Evolutionary conservation across 1,284 basidiomycete species (phyloP).

Genomic region (Athelia psychrophila): DNA sequence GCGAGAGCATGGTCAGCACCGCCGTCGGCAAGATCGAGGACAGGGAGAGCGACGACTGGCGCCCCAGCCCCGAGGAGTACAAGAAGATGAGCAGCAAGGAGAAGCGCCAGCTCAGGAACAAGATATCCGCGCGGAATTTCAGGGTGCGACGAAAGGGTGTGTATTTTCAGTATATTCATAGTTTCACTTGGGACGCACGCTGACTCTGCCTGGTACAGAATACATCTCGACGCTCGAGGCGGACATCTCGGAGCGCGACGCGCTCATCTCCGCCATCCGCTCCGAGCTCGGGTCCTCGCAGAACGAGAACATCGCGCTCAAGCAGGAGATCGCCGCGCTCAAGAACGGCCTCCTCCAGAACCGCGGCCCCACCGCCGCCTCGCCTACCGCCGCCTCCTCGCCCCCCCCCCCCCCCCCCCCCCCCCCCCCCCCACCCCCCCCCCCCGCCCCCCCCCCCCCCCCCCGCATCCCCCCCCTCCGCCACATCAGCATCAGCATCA

Average conservation of each 20-base stretch:
- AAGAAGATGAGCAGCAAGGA: conserved; percentile 95
- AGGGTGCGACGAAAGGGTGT: conserved; percentile 91
- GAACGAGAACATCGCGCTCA: conserved; percentile 82
- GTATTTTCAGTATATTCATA: no score
- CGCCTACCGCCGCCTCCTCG: conserved; percentile 46
- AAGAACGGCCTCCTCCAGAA: conserved; percentile 79
- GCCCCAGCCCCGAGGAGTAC: conserved; percentile 89
- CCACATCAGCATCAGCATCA: conserved; percentile 17
- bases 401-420: conserved; percentile 22
- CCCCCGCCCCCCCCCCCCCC: conserved; percentile 14
- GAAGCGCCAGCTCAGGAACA: conserved; percentile 94
- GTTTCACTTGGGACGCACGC: no score
- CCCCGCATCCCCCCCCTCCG: conserved; percentile 30
- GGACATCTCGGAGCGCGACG: conserved; percentile 91
- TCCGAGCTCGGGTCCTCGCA: conserved; percentile 79
- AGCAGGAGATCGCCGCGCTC: conserved; percentile 80
- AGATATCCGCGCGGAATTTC: conserved; percentile 96
- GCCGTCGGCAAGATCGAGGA: conserved; percentile 28
- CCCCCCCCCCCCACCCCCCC: conserved; percentile 1
- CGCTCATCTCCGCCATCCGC: conserved; percentile 85
- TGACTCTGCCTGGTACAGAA: conserved; percentile 46
- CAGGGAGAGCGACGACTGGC: conserved; percentile 55
- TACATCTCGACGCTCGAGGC: conserved; percentile 93
- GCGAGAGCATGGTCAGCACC: conserved; percentile 14
- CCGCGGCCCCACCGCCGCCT: conserved; percentile 32